phyloP scores from a whole-genome alignment of 805 yeast genomes.

The Ogataea pilisensis region DNA sequence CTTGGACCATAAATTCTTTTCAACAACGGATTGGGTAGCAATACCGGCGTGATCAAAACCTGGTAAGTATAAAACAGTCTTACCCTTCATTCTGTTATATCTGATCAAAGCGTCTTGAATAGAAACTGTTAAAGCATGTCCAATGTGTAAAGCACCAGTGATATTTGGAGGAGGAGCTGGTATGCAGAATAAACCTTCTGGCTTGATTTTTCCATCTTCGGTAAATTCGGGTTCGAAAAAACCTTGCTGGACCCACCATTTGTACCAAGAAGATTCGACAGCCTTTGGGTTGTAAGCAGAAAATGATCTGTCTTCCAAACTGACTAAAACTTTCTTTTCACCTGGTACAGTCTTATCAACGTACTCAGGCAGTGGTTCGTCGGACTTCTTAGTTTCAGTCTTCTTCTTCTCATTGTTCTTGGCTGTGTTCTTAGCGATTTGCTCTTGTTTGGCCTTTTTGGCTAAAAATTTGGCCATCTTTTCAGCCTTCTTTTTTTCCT shows the following conservation, averaged over 20 bases:
- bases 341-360: conserved; percentile 82
- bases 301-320: conserved; percentile 87
- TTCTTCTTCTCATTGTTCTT: conserved; percentile 48
- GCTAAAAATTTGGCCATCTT: conserved; percentile 67
- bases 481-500: conserved; percentile 56
- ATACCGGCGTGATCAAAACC: conserved; percentile 99
- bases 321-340: conserved; percentile 83
- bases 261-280: conserved; percentile 96
- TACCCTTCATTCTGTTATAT: conserved; percentile 95
- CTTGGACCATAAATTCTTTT: conserved; percentile 87
- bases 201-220: conserved; percentile 67
- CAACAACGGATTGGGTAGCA: conserved; percentile 97
- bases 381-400: conserved; percentile 66
- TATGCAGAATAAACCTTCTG: conserved; percentile 81
- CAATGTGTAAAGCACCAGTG: conserved; percentile 97
- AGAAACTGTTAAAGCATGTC: conserved; percentile 94
- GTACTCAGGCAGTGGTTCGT: conserved; percentile 77
- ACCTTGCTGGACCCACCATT: conserved; percentile 92
- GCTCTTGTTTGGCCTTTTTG: conserved; percentile 68
- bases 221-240: conserved; percentile 84
- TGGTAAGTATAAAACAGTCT: conserved; percentile 87
- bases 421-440: conserved; percentile 44
- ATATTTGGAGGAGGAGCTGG: conserved; percentile 99
- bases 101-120: conserved; percentile 92
- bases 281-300: conserved; percentile 90